Percentiles rank a stretch among this genome's conserved stretches.
Conservation (phyloP, 2,329 filamentous ascomycete genomes). For the Cladobotryum protrusum region DNA sequence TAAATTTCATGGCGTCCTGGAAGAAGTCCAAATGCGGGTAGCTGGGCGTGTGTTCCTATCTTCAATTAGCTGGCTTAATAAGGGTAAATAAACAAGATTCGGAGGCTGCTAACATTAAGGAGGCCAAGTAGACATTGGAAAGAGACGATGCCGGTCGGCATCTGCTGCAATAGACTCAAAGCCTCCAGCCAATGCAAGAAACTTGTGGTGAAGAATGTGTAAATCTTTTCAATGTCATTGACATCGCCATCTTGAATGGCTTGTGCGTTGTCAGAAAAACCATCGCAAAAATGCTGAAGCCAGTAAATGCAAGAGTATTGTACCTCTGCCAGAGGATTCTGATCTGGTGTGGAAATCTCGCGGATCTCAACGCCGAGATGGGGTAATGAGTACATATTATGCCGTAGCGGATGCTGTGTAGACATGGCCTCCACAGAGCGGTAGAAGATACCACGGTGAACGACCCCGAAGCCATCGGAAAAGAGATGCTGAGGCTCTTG, state of each 20-base stretch:
- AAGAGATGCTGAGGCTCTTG: constrained; percentile 23
- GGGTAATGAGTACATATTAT: constrained; percentile 31
- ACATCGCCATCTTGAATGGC: background rate
- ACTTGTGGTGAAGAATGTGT: background rate
- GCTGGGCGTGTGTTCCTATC: background rate
- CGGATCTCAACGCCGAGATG: constrained; percentile 10
- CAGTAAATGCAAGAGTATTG: constrained; percentile 17
- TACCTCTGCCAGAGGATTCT: constrained; percentile 13
- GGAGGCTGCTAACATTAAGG: too few relatives aligned
- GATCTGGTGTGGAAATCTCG: constrained; percentile 9
- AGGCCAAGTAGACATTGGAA: background rate
- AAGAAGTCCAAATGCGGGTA: background rate
- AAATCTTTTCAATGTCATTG: background rate
- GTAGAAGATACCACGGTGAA: constrained; percentile 27
- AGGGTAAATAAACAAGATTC: background rate
- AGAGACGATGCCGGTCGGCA: background rate
- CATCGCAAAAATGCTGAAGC: constrained; percentile 15
- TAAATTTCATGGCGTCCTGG: constrained; percentile 5
- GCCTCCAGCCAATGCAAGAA: constrained; percentile 3
- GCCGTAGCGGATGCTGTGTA: constrained; percentile 18
- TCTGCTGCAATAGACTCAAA: background rate
- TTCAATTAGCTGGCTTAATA: background rate
- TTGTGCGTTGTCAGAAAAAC: constrained; percentile 2
- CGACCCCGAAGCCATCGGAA: constrained; percentile 16
- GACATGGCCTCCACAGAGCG: constrained; percentile 27